These are phyloP conservation scores for Chernovozyma aurita DNA, from an alignment of 1,139 yeast species.

Conservation along the genomic window DNA sequence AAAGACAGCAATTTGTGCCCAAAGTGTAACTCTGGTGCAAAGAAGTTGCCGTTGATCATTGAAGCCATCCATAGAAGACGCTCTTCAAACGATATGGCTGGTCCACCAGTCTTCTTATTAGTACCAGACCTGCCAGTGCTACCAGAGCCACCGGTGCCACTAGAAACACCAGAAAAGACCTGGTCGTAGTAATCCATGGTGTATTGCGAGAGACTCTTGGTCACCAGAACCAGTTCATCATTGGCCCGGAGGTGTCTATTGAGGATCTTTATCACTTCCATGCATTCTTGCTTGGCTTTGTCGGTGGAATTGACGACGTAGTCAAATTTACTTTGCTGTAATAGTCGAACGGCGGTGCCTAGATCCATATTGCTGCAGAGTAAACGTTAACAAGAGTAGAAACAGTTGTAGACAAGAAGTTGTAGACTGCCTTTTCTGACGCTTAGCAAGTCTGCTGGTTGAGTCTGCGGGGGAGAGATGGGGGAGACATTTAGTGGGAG, in stretches of 20 bases:
- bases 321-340: slow-evolving; percentile 15
- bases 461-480: too few relatives aligned
- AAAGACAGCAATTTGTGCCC: neutral
- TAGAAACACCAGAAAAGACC: neutral
- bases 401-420: too few relatives aligned
- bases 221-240: neutral
- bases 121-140: too few relatives aligned
- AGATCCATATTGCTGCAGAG: slow-evolving; percentile 1
- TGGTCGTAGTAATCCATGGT: neutral
- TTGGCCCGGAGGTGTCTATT: neutral
- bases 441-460: too few relatives aligned
- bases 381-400: neutral
- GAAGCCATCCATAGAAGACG: slow-evolving; percentile 46
- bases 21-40: slow-evolving; percentile 33
- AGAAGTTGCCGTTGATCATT: slow-evolving; percentile 20
- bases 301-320: neutral
- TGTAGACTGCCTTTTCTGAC: too few relatives aligned
- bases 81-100: slow-evolving; percentile 11
- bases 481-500: too few relatives aligned
- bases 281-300: neutral
- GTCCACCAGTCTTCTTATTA: too few relatives aligned
- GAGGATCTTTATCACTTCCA: neutral
- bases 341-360: slow-evolving; percentile 1
- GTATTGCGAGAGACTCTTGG: neutral
- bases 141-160: neutral